These are phyloP conservation scores for Aureobasidium sp. DNA, from an alignment of 2,329 filamentous ascomycete species.

Conservation along the genomic window DNA sequence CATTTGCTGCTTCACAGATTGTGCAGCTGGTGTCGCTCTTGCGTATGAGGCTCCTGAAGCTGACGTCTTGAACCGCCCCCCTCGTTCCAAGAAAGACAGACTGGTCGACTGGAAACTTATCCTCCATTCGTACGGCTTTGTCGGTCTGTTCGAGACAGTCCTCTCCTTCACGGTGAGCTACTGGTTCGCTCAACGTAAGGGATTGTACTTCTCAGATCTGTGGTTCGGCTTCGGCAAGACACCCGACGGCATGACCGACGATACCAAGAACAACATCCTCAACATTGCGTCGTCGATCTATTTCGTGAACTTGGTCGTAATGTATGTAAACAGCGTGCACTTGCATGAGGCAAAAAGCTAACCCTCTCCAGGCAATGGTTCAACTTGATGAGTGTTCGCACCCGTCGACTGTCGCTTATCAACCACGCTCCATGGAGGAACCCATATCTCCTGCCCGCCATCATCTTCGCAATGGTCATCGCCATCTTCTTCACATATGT, in stretches of 20 bases:
- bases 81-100: conserved; percentile 59
- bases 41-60: conserved; percentile 71
- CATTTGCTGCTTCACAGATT: conserved; percentile 64
- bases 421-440: conserved; percentile 64
- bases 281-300: conserved; percentile 66
- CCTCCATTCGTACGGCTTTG: conserved; percentile 62
- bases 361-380: conserved; percentile 54
- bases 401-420: conserved; percentile 52
- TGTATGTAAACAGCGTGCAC: conserved; percentile 38
- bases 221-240: conserved; percentile 60
- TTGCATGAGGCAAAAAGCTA: background rate
- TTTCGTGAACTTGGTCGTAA: conserved; percentile 71
- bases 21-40: conserved; percentile 61
- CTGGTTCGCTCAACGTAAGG: conserved; percentile 38
- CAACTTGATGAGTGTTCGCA: conserved; percentile 63
- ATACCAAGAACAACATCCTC: conserved; percentile 47
- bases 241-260: conserved; percentile 39
- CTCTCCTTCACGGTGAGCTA: conserved; percentile 37
- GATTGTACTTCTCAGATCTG: conserved; percentile 56
- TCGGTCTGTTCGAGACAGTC: conserved; percentile 47
- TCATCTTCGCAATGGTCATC: conserved; percentile 60
- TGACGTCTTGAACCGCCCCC: conserved; percentile 61
- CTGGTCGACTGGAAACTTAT: conserved; percentile 68
- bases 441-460: conserved; percentile 59
- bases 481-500: conserved; percentile 60